Base-by-base conservation (phyloP, 179 eudicot species). In the Nepenthes alata region DNA sequence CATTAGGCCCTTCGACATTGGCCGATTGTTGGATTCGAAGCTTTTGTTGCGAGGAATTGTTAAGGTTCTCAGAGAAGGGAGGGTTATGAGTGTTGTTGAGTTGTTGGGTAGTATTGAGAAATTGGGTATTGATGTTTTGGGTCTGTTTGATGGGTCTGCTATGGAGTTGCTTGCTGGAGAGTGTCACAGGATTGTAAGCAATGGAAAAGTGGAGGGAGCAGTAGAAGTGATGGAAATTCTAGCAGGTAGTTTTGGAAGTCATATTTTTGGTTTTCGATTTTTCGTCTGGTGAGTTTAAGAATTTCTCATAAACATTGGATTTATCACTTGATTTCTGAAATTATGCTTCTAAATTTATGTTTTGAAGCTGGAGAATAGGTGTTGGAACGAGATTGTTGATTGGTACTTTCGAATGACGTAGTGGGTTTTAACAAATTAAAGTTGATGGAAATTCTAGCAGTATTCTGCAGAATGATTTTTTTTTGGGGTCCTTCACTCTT, bases 141-240 rank as follows among this genome's bases (percentile, higher is more conserved):
- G 76, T 66, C 16, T 83, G 61, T 69, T 85, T 70, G 91, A 83
- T 74, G 84, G 68, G 58, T 51, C 53, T 76, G 78, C 66, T n/a
- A 35, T 63, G 62, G 72, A 64, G 56, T 70, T 72, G 71, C 60
- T 91, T 55, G 72, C 66, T 9, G 45, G 13, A n/a, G 84, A 74
- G 77, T 76, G 79, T 74, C 55, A 68, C 3, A 67, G 60, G 38
- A 12, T 74, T 38, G 61, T 80, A 36, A 55, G 55, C 2, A n/a
- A 47, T 37, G 88, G 85, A 1, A 69, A 73, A 36, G 62, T 85
- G 55, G 78, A 73, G 45, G 82, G 72, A 41, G 77, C 76, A 0
- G 80, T 84, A 36, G 64, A 65, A 37, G 58, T 85, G 35, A 61
- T 85, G 80, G 91, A 91, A 68, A 55, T 66, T 11, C 77, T 91